Evolutionary conservation across 306 rosid genomes (phyloP), one percentile per base, ranked within the genome.

Genomic region (Vigna nakashimae): DNA sequence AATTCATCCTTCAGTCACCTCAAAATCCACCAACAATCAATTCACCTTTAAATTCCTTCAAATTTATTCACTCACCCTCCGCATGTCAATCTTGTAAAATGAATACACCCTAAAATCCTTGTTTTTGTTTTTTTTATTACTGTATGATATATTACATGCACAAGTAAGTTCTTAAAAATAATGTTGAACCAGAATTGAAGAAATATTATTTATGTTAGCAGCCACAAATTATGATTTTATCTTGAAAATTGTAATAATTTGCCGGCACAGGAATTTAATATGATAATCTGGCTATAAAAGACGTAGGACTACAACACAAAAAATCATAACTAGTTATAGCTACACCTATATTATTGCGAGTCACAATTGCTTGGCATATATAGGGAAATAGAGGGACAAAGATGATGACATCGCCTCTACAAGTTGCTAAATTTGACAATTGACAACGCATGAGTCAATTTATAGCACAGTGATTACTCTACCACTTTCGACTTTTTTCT

Each of bases 381-480:
- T 36, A 65, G 2, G 50, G 16, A 17, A 65, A 65, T 65, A 38
- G 50, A 38, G 28, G 30, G 50, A 17, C 70, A 65, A 0, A n/a
- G 70, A 65, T 4, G 30, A 65, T 38, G 70, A 65, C 30, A 38
- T 17, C 42, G 50, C 70, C 30, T 9, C 49, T 0, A 40, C 70
- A 65, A 38, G 50, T 65, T 65, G 70, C 30, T 17, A 65, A 26
- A 63, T 17, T 18, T 40, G n/a, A 65, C 32, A 38, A 65, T 38
- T 18, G 32, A 65, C 50, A 65, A 17, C 30, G 30, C 51, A 40
- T 4, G 4, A 10, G 30, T 65, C 70, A 65, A 65, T 40, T 36
- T 38, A 18, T 17, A 11, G n/a, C 9, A 38, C 70, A 38, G 32
- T 65, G 49, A n/a, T 34, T 36, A 9, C 1, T 64, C 5, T 65